These are phyloP conservation scores for Turritis glabra DNA, from an alignment of 345 rosid species.

Conservation along the genomic window DNA sequence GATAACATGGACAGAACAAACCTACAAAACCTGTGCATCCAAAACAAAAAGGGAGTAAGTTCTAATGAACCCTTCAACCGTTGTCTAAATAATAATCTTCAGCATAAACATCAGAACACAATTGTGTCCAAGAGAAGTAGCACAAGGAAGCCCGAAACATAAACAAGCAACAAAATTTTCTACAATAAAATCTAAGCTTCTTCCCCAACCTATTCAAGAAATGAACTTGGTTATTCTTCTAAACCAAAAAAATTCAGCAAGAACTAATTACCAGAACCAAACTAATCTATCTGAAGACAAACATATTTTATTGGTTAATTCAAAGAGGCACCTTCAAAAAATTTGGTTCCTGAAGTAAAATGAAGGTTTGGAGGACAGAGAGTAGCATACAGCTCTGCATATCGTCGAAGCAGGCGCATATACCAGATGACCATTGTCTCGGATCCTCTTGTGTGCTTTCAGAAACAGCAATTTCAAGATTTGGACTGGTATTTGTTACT, in stretches of 20 bases:
- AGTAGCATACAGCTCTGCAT: constrained; percentile 96
- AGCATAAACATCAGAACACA: not conserved
- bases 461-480: constrained; percentile 33
- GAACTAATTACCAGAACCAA: not conserved
- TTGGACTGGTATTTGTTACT: constrained; percentile 24
- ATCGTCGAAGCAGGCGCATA: constrained; percentile 98
- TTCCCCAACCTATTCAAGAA: constrained; percentile 1
- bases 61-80: not conserved
- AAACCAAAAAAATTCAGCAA: not conserved
- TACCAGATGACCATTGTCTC: constrained; percentile 87
- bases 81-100: not conserved
- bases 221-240: constrained; percentile 12
- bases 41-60: constrained; percentile 22
- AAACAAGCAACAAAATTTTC: not conserved
- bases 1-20: constrained; percentile 77
- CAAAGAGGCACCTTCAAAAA: constrained; percentile 63
- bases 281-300: not conserved
- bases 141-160: constrained; percentile 7
- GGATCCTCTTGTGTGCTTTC: constrained; percentile 27
- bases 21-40: constrained; percentile 66
- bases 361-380: constrained; percentile 65
- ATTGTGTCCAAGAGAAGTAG: constrained; percentile 6
- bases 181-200: not conserved
- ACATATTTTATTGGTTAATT: constrained; percentile 18
- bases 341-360: constrained; percentile 46